Base-by-base conservation (phyloP, 1,284 basidiomycete species). In the Sparassis latifolia region DNA sequence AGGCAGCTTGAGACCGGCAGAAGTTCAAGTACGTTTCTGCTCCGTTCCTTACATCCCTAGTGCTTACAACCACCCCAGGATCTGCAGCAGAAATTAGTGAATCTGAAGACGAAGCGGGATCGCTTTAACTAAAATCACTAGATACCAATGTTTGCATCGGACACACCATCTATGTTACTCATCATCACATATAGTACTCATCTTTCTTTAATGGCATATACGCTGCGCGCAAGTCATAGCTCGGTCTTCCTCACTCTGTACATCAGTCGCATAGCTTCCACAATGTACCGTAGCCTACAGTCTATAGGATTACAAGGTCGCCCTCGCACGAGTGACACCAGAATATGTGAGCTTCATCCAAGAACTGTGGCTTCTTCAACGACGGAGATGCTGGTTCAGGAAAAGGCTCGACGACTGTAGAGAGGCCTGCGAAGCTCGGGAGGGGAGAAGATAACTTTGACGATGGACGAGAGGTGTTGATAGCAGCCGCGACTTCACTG, bases 291-390 rank as follows among this genome's bases (percentile, higher is more conserved):
- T 27, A 12, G 7, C 35, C 35, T 6, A 6, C 7, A 12, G 10
- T 32, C 42, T 33, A 89, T 50, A 90, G 69, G 55, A 90, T 80
- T 45, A 91, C 85, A 40, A 90, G 68, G 66, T 91, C 88, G 41
- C 87, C 89, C 46, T 71, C 74, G 72, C 88, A 91, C 32, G 84
- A 80, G 60, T 81, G 75, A 69, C 89, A 91, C 87, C 89, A 91
- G 69, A 91, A 90, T 10, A 91, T 78, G 64, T 90, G 88, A 29
- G 86, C 81, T 59, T 90, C 87, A 60, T 91, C 88, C 69, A 89
- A 70, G 62, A 89, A 88, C 61, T 88, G 83, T 4, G 82, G 74
- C 52, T 80, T 78, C 53, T 61, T 63, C 46, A 49, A 55, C 6
- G 53, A 50, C 39, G 57, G 55, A 32, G 57, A 52, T 41, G 48